Percentiles rank a stretch among this genome's conserved stretches.
Evolutionary conservation across 345 rosid genomes (phyloP).

Genomic region (Rhodamnia rubescens): DNA sequence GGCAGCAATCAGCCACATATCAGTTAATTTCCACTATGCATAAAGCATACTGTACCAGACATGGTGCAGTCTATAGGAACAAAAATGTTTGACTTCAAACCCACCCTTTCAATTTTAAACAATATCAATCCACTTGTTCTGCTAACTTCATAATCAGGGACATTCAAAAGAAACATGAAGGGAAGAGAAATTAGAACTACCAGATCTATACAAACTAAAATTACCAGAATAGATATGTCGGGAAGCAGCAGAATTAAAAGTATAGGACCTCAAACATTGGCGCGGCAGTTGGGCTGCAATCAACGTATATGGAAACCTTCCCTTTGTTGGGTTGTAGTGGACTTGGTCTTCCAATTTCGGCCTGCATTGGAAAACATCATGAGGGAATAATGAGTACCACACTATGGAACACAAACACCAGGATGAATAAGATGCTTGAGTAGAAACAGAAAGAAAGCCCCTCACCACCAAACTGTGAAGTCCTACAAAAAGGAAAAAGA

Average conservation of each 20-base stretch:
- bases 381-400: neutral
- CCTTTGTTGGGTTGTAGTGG: constrained; percentile 67
- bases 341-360: constrained; percentile 85
- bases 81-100: neutral
- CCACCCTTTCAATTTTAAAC: neutral
- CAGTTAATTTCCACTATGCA: neutral
- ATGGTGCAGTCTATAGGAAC: neutral
- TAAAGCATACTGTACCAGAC: neutral
- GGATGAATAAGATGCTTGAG: accelerated
- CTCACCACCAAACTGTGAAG: neutral
- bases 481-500: accelerated
- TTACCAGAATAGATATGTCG: neutral
- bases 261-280: constrained; percentile 65
- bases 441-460: neutral
- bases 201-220: neutral
- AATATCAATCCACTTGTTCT: neutral
- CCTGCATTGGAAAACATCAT: constrained; percentile 28
- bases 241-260: neutral
- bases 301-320: constrained; percentile 62
- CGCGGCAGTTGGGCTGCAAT: constrained; percentile 84
- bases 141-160: neutral
- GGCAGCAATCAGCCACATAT: neutral
- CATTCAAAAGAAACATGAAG: neutral
- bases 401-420: neutral
- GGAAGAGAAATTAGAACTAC: neutral